Percentiles rank a stretch among this genome's conserved stretches.
phyloP scores from a whole-genome alignment of 768 basidiomycete genomes.

The Phanerochaete sordida region DNA sequence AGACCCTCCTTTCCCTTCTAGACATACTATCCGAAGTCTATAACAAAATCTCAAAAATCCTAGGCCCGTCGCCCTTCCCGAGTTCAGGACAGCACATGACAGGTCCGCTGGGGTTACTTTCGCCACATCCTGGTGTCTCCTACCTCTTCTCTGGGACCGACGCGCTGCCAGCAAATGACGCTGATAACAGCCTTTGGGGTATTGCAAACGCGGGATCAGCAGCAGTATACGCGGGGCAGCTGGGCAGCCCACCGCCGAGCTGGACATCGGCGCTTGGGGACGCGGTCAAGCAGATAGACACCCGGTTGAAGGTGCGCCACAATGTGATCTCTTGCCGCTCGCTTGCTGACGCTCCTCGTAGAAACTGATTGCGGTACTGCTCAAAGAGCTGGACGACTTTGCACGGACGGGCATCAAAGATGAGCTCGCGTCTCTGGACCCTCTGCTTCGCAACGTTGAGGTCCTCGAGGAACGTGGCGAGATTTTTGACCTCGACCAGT shows the following conservation, averaged over 20 bases:
- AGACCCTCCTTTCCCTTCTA: slow-evolving; percentile 82
- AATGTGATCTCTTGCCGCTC: background rate
- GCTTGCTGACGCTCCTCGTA: slow-evolving; percentile 26
- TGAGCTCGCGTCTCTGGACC: slow-evolving; percentile 79
- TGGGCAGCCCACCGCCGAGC: slow-evolving; percentile 50
- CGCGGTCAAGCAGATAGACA: slow-evolving; percentile 75
- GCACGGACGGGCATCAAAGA: slow-evolving; percentile 80
- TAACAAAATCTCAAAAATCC: slow-evolving; percentile 78
- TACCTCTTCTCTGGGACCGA: slow-evolving; percentile 63
- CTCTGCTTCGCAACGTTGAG: slow-evolving; percentile 60
- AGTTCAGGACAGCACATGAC: slow-evolving; percentile 73
- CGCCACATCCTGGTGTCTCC: slow-evolving; percentile 80
- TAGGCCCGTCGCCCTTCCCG: slow-evolving; percentile 78
- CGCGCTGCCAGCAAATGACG: slow-evolving; percentile 32
- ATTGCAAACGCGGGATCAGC: slow-evolving; percentile 42
- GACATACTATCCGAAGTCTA: slow-evolving; percentile 90
- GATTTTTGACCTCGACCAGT: slow-evolving; percentile 32
- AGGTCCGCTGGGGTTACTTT: slow-evolving; percentile 65
- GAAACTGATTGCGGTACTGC: slow-evolving; percentile 79
- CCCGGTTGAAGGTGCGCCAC: slow-evolving; percentile 71
- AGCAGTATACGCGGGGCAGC: slow-evolving; percentile 28
- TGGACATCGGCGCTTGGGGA: slow-evolving; percentile 70
- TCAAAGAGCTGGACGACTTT: slow-evolving; percentile 83
- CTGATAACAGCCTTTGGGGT: slow-evolving; percentile 64
- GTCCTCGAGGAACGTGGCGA: slow-evolving; percentile 34